phyloP scores from a whole-genome alignment of 1,139 yeast species.

The Kluyveromyces sp. region DNA sequence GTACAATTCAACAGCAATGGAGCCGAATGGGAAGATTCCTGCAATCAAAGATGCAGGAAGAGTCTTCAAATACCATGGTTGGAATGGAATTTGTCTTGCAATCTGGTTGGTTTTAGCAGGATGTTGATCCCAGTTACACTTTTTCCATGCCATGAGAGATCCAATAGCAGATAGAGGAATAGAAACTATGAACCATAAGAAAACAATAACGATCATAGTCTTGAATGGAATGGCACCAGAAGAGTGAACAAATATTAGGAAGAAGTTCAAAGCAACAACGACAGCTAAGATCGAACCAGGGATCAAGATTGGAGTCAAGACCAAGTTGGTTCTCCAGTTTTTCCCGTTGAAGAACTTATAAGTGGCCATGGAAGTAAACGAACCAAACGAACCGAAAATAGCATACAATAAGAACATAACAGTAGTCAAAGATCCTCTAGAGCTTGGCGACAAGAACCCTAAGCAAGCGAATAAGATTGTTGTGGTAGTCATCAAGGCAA shows the following conservation, averaged over 20 bases:
- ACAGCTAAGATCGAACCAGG: slow-evolving; percentile 67
- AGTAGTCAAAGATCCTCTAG: slow-evolving; percentile 88
- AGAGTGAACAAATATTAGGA: slow-evolving; percentile 67
- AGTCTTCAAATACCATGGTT: slow-evolving; percentile 75
- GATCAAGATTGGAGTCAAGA: slow-evolving; percentile 73
- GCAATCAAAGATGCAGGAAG: slow-evolving; percentile 64
- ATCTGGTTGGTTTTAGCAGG: slow-evolving; percentile 92
- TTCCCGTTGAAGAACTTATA: slow-evolving; percentile 91
- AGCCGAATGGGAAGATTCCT: slow-evolving; percentile 92
- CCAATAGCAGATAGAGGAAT: slow-evolving; percentile 80
- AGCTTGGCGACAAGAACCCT: slow-evolving; percentile 88
- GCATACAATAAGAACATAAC: slow-evolving; percentile 81
- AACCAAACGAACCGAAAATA: slow-evolving; percentile 69
- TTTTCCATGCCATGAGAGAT: slow-evolving; percentile 67
- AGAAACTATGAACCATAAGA: slow-evolving; percentile 79
- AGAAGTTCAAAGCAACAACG: slow-evolving; percentile 69
- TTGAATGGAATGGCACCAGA: slow-evolving; percentile 96
- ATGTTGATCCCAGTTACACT: slow-evolving; percentile 39
- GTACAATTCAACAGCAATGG: slow-evolving; percentile 90
- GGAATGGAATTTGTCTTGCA: slow-evolving; percentile 90
- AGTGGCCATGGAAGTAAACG: slow-evolving; percentile 76
- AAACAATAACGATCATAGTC: slow-evolving; percentile 72
- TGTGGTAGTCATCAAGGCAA: slow-evolving; percentile 65
- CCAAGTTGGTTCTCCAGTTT: slow-evolving; percentile 79
- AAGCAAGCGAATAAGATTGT: slow-evolving; percentile 78